Base-by-base conservation (phyloP, 306 rosid species). In the Dryas alaskensis region DNA sequence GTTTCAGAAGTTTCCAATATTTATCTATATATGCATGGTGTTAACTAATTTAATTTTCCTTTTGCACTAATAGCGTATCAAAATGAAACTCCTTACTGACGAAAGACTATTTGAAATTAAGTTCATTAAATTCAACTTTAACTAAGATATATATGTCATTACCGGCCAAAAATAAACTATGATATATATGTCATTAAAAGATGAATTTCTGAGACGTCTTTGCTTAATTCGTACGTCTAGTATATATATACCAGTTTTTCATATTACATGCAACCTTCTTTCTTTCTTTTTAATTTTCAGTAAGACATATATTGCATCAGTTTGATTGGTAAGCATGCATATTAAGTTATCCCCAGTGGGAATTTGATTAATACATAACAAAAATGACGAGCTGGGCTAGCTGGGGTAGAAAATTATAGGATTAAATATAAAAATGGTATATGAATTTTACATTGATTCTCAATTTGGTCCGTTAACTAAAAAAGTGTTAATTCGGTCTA, bases 321-420 rank as follows among this genome's bases (percentile, higher is more conserved):
- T 64, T 54, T 43, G 61, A 53, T 70, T 60, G 74, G 52, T 17
- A 43, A 11, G 66, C 45, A 63, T 13, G 52, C 16, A 25, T 44
- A 62, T 7, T 53, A 52, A 63, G 50, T 25, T 53, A 63, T 27
- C 19, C 52, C 61, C 4, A 61, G 58, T 77, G n/a, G 61, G 55
- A 77, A 51, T 70, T 70, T 55, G 31, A 44, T 70, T 62, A 60
- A 77, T 77, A 68, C 25, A 65, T 31, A 76, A 44, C 19, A 57
- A 9, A 59, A 70, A 63, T 61, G 67, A 72, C 19, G 50, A 45
- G 44, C 6, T 53, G 54, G 64, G 58, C 16, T 31, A 48, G 58
- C 45, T 61, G 42, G 27, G 63, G 57, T 6, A 42, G 70, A 61
- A 78, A 45, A 47, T 78, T 22, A 22, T 22, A 22, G 22, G 19